Percentiles rank a stretch among this genome's conserved stretches.
These are phyloP conservation scores for Fraxinus cuspidata DNA, from an alignment of 257 asterid species.

Conservation along the genomic window DNA sequence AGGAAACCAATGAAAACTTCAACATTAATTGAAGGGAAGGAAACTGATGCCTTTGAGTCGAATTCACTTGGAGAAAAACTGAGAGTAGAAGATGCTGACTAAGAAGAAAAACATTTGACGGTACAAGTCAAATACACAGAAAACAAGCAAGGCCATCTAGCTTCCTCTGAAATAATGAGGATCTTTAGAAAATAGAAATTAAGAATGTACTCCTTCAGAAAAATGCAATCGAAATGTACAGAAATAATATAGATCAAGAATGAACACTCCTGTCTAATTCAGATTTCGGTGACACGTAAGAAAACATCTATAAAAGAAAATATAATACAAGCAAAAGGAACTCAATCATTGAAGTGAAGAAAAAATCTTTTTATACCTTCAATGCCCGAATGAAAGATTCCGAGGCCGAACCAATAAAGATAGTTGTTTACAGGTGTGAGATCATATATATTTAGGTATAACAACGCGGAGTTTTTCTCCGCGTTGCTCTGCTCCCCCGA, in stretches of 20 bases:
- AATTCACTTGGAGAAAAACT: too few species aligned
- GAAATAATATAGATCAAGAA: too few species aligned
- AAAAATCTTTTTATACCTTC: constrained; percentile 54
- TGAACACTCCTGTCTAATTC: not conserved
- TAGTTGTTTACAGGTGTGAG: constrained; percentile 79
- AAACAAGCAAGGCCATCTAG: too few species aligned
- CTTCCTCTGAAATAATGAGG: too few species aligned
- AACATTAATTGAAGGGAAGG: too few species aligned
- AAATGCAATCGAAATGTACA: too few species aligned
- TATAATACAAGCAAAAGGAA: constrained; percentile 3
- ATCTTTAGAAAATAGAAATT: too few species aligned
- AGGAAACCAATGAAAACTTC: not conserved
- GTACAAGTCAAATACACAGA: too few species aligned
- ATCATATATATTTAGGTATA: constrained; percentile 81
- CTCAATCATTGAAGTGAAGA: constrained; percentile 9
- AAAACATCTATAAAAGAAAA: not conserved
- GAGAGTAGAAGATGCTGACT: too few species aligned
- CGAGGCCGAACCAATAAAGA: constrained; percentile 82
- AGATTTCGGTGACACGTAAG: not conserved
- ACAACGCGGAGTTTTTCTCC: constrained; percentile 50
- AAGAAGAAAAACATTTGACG: too few species aligned
- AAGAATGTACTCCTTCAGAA: too few species aligned
- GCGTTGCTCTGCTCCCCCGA: constrained; percentile 45
- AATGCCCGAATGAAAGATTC: constrained; percentile 86
- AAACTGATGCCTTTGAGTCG: too few species aligned